Conservation (phyloP, 345 rosid species). For the Aegle marmelos region DNA sequence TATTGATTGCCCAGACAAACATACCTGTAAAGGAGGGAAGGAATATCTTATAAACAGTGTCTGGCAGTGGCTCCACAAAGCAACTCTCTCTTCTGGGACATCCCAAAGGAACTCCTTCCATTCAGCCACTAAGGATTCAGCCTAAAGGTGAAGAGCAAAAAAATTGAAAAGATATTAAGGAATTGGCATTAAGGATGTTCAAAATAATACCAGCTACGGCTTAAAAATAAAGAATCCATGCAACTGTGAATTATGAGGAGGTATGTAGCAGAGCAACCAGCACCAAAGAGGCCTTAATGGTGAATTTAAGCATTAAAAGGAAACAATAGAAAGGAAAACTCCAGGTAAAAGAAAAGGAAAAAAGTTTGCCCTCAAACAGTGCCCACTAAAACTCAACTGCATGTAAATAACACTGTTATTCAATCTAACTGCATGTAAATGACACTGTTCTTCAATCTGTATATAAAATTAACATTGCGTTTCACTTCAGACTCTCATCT, state of each 20-base stretch:
- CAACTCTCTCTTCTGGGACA: constrained; percentile 98
- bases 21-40: constrained; percentile 85
- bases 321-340: no score
- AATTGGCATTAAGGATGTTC: background rate
- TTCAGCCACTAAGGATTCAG: constrained; percentile 97
- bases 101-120: constrained; percentile 99
- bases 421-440: no score
- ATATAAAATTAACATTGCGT: background rate
- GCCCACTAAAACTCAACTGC: background rate
- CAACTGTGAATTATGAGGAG: background rate
- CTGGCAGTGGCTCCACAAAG: constrained; percentile 98
- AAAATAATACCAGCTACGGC: background rate
- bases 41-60: constrained; percentile 81
- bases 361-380: background rate
- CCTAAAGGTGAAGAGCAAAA: constrained; percentile 43
- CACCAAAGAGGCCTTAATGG: background rate
- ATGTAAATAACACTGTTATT: background rate
- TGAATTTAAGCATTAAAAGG: background rate
- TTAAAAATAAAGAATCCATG: background rate
- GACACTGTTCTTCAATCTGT: background rate
- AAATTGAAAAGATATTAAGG: background rate
- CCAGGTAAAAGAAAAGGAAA: background rate
- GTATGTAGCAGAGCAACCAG: background rate
- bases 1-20: background rate
- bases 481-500: no score